Evolutionary conservation across 176 grass and related monocot species (phyloP), one percentile per base, ranked within the genome.

Genomic region (Juncus inflexus): DNA sequence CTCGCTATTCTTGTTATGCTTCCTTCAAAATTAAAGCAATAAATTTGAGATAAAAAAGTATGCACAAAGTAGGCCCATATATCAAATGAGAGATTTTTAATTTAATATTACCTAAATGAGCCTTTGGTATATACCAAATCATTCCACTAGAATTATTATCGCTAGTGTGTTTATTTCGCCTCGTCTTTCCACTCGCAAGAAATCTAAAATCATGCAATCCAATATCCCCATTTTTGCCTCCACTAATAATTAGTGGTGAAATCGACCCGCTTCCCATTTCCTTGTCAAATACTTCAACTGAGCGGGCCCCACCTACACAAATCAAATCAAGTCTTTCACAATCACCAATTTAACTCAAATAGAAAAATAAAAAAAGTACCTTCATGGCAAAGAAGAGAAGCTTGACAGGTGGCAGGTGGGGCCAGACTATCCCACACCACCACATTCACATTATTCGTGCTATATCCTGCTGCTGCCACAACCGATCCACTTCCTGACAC

Each of bases 71-170:
- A 69, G 35, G 5, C 38, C 66, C 37, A 67, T 40, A 12, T 39
- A 55, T 40, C 35, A 69, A 9, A 68, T 12, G 51, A 39, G 50
- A 68, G 50, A 16, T 59, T 6, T 47, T 47, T 47, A 47, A 47
- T 28, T 2, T 19, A 35, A 11, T 35, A 72, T 40, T 86, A 97
- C 87, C 87, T 84, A 88, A 53, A 83, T 97, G 92, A 62, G 92
- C 92, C 70, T 86, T 97, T 68, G 92, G 92, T 73, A 97, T 86
- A 83, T 89, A 74, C 92, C 87, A 91, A 15, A 97, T 72, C 76
- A 91, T 91, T 52, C 87, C 84, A 81, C 58, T 79, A 12, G 71
- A 60, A 77, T 63, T 89, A 77, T 63, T 89, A 66, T 74, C 61
- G 61, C 78, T 68, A 53, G 50, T 42, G 41, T 76, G 69, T 41